Conservation (phyloP, 257 asterid genomes). For the Salvia splendens region DNA sequence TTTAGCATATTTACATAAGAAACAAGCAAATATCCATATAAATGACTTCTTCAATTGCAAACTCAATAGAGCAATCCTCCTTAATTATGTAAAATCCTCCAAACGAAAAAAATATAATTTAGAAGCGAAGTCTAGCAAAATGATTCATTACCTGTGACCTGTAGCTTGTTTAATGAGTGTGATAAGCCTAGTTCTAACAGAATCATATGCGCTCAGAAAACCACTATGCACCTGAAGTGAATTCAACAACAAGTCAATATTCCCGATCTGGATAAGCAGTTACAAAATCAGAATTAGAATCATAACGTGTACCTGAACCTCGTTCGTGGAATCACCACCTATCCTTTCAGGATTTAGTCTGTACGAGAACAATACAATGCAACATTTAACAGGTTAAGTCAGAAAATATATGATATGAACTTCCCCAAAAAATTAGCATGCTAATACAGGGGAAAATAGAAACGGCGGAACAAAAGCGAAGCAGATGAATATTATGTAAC, state of each 20-base stretch:
- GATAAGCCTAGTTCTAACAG: constrained; percentile 83
- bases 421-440: constrained; percentile 9
- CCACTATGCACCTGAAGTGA: constrained; percentile 87
- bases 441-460: background rate
- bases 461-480: constrained; percentile 3
- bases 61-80: too few relatives aligned
- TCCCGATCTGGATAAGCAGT: background rate
- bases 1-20: constrained; percentile 2
- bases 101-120: too few relatives aligned
- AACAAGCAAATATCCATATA: background rate
- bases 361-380: constrained; percentile 37
- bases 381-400: background rate
- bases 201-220: constrained; percentile 91
- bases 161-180: constrained; percentile 76
- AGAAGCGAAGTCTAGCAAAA: too few relatives aligned
- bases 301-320: constrained; percentile 64
- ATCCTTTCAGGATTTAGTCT: constrained; percentile 97
- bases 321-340: constrained; percentile 91
- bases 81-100: too few relatives aligned
- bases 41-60: constrained; percentile 8
- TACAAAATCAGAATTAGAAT: constrained; percentile 22
- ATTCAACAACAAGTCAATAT: constrained; percentile 14
- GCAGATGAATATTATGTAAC: background rate
- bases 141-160: constrained; percentile 52
- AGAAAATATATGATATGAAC: constrained; percentile 15